These are phyloP conservation scores for Erodium chrysanthum DNA, from an alignment of 441 rosid species.

Conservation along the genomic window DNA sequence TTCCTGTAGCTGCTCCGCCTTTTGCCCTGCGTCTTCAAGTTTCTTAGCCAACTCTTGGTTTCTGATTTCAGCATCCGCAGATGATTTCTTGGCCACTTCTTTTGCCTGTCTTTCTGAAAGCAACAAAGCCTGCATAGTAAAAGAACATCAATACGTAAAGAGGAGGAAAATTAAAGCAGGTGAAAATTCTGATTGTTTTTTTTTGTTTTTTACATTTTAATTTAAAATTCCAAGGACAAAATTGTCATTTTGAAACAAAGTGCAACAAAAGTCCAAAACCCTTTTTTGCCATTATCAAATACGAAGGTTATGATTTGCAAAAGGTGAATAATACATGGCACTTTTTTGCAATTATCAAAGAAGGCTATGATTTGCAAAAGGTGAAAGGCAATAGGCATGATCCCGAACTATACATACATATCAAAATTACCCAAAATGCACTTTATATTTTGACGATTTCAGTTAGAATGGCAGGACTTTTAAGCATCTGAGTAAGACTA, in stretches of 20 bases:
- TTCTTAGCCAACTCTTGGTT: slow-evolving; percentile 63
- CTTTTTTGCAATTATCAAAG: too few relatives aligned
- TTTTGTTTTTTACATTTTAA: too few relatives aligned
- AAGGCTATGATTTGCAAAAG: too few relatives aligned
- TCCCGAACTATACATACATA: background rate
- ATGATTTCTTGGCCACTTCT: slow-evolving; percentile 58
- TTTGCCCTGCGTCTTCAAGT: slow-evolving; percentile 64
- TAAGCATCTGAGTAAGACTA: background rate
- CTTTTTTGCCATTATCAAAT: too few relatives aligned
- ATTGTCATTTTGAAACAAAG: too few relatives aligned
- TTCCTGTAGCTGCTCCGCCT: slow-evolving; percentile 90
- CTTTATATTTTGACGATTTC: background rate
- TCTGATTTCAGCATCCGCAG: slow-evolving; percentile 51
- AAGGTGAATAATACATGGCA: too few relatives aligned
- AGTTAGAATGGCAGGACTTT: background rate
- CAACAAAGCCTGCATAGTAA: slow-evolving; percentile 48
- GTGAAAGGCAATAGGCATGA: too few relatives aligned
- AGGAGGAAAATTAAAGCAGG: too few relatives aligned
- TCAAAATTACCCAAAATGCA: background rate
- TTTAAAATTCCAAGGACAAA: too few relatives aligned
- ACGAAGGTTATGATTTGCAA: too few relatives aligned
- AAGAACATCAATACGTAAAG: slow-evolving; percentile 12
- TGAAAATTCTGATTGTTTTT: too few relatives aligned
- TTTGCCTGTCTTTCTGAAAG: slow-evolving; percentile 55
- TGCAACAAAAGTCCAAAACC: too few relatives aligned